phyloP scores from a whole-genome alignment of 306 rosid species.

The Heteromeles arbutifolia region DNA sequence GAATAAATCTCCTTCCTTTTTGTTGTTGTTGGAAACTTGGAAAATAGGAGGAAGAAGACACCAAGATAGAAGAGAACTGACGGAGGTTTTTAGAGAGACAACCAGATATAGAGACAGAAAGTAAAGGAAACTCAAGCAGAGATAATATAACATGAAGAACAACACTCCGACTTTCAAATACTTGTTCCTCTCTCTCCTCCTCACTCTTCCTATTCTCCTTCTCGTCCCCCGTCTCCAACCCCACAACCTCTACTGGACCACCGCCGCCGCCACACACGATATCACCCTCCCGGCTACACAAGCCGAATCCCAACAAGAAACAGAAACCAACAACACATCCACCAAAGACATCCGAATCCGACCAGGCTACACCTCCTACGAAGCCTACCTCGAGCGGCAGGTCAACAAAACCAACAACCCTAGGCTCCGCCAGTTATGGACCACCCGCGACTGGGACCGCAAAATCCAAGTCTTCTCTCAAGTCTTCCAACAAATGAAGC shows the following conservation, averaged over 20 bases:
- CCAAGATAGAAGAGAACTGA: neutral
- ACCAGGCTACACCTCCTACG: conserved; percentile 83
- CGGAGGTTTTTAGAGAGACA: neutral
- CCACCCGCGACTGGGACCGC: conserved; percentile 89
- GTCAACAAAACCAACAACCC: conserved; percentile 90
- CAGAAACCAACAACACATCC: neutral
- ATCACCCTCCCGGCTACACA: neutral
- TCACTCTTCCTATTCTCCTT: conserved; percentile 49
- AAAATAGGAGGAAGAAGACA: neutral
- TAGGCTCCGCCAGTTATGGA: conserved; percentile 71
- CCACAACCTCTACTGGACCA: neutral
- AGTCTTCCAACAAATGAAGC: conserved; percentile 42
- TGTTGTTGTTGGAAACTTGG: neutral
- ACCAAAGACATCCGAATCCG: conserved; percentile 48
- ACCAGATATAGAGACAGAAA: neutral
- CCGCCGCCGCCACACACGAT: neutral
- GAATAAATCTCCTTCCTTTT: neutral
- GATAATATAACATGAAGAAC: conserved; percentile 37
- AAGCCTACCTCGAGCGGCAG: conserved; percentile 64
- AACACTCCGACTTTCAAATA: conserved; percentile 26
- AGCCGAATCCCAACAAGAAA: neutral
- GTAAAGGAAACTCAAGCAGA: conserved; percentile 3
- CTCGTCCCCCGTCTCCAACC: conserved; percentile 33
- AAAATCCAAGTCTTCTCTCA: conserved; percentile 59
- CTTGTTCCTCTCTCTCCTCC: conserved; percentile 46